phyloP scores from a whole-genome alignment of 1,284 basidiomycete species.

The Ceratobasidium sp. region DNA sequence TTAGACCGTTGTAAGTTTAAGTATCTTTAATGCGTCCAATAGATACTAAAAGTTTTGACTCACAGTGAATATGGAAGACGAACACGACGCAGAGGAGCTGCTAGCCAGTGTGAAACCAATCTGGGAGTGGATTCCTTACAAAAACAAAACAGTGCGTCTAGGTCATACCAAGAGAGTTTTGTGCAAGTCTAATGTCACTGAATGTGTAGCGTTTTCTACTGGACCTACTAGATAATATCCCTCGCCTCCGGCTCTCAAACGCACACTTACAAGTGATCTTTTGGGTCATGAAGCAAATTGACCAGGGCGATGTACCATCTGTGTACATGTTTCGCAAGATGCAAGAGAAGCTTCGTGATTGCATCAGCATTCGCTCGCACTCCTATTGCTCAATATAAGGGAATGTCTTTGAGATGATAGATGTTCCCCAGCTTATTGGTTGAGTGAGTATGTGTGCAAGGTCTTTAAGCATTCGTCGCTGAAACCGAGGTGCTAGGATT shows the following conservation, averaged over 20 bases:
- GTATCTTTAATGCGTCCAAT: no score
- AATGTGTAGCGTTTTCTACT: conserved; percentile 47
- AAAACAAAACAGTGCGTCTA: no score
- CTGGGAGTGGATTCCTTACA: no score
- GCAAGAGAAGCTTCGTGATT: not conserved
- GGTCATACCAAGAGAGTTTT: no score
- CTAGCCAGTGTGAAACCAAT: no score
- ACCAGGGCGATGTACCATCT: conserved; percentile 55
- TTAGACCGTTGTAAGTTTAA: no score
- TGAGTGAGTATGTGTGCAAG: conserved; percentile 42
- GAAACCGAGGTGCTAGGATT: not conserved
- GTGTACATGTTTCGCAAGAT: conserved; percentile 51
- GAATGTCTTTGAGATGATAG: conserved; percentile 54
- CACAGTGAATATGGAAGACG: no score
- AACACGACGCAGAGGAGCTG: no score
- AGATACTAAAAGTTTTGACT: no score
- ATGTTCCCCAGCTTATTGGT: conserved; percentile 49
- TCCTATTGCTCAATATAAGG: conserved; percentile 54
- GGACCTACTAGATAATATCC: conserved; percentile 51
- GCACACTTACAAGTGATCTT: conserved; percentile 56
- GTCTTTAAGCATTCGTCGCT: not conserved
- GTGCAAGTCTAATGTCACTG: no score
- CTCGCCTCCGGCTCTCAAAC: conserved; percentile 52
- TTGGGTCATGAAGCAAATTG: conserved; percentile 55
- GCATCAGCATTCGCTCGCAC: conserved; percentile 51